Percentiles rank a stretch among this genome's conserved stretches.
Conservation (phyloP, 139 green algal species). For the Coelastrella sp. region DNA sequence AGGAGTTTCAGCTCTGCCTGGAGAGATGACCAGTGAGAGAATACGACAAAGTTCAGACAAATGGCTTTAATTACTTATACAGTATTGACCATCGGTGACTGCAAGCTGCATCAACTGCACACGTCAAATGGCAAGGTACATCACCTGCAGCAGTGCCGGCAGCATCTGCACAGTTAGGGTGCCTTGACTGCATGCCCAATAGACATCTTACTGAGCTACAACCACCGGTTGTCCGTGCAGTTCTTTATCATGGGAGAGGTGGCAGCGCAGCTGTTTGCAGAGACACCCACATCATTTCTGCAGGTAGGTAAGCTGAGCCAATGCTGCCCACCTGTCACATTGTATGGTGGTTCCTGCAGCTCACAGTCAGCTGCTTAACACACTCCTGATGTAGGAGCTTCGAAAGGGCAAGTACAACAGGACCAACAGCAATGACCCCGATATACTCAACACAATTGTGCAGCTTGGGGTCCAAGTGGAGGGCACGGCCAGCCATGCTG, state of each 20-base stretch:
- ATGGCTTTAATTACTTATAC: slow-evolving; percentile 70
- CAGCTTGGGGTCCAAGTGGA: slow-evolving; percentile 80
- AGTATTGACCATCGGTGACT: slow-evolving; percentile 71
- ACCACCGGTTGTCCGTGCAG: slow-evolving; percentile 49
- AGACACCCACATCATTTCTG: slow-evolving; percentile 79
- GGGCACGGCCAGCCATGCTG: slow-evolving; percentile 56
- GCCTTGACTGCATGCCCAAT: neutral
- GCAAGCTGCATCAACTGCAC: slow-evolving; percentile 80
- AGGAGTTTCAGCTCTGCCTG: neutral
- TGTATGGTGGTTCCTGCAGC: neutral
- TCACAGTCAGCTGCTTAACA: too few species aligned
- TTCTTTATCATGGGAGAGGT: slow-evolving; percentile 84
- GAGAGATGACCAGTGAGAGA: neutral
- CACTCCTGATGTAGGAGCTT: slow-evolving; percentile 67
- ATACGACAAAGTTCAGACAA: neutral
- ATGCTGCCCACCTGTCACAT: neutral
- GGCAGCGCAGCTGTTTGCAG: slow-evolving; percentile 81
- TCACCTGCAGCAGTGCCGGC: neutral
- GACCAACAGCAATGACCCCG: slow-evolving; percentile 55
- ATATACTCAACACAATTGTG: slow-evolving; percentile 71
- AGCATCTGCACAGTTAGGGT: neutral
- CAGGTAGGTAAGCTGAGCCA: slow-evolving; percentile 56
- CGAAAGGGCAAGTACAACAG: slow-evolving; percentile 78
- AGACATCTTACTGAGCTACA: neutral
- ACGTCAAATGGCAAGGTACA: slow-evolving; percentile 69